phyloP scores from a whole-genome alignment of 2,329 filamentous ascomycete species.

The Falciphora oryzae region DNA sequence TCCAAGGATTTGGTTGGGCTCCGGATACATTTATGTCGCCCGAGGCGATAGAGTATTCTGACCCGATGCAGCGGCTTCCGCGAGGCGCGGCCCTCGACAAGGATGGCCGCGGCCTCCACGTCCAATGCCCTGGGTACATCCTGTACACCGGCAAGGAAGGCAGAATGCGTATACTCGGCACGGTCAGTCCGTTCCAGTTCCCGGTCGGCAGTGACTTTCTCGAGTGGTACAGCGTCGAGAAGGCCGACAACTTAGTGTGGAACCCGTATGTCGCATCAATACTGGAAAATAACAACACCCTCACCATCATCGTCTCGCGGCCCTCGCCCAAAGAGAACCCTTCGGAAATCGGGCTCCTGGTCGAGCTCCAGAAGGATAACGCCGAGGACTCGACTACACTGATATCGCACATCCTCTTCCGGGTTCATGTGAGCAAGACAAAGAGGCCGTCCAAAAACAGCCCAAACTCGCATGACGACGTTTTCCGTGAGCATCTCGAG shows the following conservation, averaged over 20 bases:
- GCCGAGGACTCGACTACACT: background rate
- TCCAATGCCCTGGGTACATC: background rate
- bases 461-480: background rate
- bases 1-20: background rate
- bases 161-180: background rate
- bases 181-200: background rate
- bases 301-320: background rate
- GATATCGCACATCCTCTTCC: background rate
- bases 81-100: background rate
- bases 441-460: background rate
- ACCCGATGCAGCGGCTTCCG: background rate
- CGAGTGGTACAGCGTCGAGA: conserved; percentile 1
- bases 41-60: background rate
- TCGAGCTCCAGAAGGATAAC: background rate
- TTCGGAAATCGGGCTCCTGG: conserved; percentile 5
- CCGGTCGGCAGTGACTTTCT: background rate
- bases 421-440: background rate
- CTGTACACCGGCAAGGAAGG: background rate
- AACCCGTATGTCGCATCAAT: too few species aligned
- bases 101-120: background rate
- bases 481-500: background rate
- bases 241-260: background rate
- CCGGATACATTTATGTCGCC: background rate
- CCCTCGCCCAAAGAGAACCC: background rate
- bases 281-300: too few species aligned